Percentiles rank a stretch among this genome's conserved stretches.
Evolutionary conservation across 2,329 filamentous ascomycete genomes (phyloP).

Genomic region (Sclerotiophoma versabilis): DNA sequence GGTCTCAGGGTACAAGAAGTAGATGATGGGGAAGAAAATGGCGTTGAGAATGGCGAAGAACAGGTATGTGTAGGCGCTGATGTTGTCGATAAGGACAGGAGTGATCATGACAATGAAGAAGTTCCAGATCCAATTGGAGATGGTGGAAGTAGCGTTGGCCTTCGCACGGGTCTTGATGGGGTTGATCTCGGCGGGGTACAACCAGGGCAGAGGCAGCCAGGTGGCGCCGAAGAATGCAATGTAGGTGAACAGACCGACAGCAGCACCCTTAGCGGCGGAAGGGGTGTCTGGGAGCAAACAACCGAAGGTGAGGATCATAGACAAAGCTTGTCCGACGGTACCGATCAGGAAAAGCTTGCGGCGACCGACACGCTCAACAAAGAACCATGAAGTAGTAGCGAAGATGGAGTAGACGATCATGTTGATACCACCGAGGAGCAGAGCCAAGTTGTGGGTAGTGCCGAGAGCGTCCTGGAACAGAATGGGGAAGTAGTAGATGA

Average conservation of each 20-base stretch:
- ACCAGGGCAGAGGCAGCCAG: constrained; percentile 70
- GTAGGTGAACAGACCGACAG: constrained; percentile 71
- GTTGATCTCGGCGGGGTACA: constrained; percentile 61
- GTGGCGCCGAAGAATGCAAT: constrained; percentile 73
- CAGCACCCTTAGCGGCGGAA: constrained; percentile 55
- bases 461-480: constrained; percentile 61
- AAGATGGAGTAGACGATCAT: constrained; percentile 64
- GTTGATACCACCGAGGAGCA: constrained; percentile 59
- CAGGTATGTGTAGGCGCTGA: constrained; percentile 53
- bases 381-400: constrained; percentile 67
- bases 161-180: constrained; percentile 64
- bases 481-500: constrained; percentile 56
- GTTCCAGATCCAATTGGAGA: constrained; percentile 64
- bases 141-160: constrained; percentile 62
- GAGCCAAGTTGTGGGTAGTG: constrained; percentile 50
- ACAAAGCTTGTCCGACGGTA: constrained; percentile 61
- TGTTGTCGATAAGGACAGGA: constrained; percentile 48
- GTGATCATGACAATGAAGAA: constrained; percentile 55
- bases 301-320: constrained; percentile 52
- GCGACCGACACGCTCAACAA: constrained; percentile 68
- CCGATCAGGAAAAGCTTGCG: constrained; percentile 54
- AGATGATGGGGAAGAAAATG: constrained; percentile 60
- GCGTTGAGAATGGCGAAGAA: constrained; percentile 62
- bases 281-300: constrained; percentile 49
- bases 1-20: constrained; percentile 65